These are phyloP conservation scores for Chenopodium suecicum DNA, from an alignment of 148 eudicot genomes.

Conservation along the genomic window DNA sequence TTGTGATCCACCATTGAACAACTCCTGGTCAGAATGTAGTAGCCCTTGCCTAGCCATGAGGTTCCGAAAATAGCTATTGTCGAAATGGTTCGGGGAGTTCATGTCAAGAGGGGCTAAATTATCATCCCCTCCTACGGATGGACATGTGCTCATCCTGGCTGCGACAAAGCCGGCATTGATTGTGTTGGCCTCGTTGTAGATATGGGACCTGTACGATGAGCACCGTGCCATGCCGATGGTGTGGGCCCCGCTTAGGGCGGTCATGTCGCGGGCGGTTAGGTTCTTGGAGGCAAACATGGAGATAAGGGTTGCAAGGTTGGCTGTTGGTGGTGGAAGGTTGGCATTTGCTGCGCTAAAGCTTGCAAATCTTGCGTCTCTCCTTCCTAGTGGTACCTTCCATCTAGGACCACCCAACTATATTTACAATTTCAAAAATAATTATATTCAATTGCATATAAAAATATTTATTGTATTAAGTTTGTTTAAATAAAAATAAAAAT, in stretches of 20 bases:
- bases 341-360: conserved; percentile 39
- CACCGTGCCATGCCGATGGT: conserved; percentile 52
- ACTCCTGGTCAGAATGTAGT: conserved; percentile 56
- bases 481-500: no score
- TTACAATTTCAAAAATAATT: neutral
- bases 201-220: conserved; percentile 33
- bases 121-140: conserved; percentile 31
- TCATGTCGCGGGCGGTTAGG: conserved; percentile 42
- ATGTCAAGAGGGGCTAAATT: conserved; percentile 46
- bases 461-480: no score
- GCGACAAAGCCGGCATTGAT: conserved; percentile 30
- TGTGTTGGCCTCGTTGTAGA: conserved; percentile 43
- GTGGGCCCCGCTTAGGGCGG: conserved; percentile 56
- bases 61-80: conserved; percentile 37
- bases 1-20: conserved; percentile 39
- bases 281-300: conserved; percentile 38
- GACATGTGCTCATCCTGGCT: conserved; percentile 33
- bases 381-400: conserved; percentile 53
- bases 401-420: conserved; percentile 45
- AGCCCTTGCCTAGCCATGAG: conserved; percentile 41
- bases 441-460: no score
- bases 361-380: conserved; percentile 49
- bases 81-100: conserved; percentile 35
- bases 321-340: conserved; percentile 45
- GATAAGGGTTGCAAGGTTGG: conserved; percentile 37